Percentiles rank a stretch among this genome's conserved stretches.
These are phyloP conservation scores for Oryza meridionalis DNA, from an alignment of 176 grass and related monocot species.

Conservation along the genomic window DNA sequence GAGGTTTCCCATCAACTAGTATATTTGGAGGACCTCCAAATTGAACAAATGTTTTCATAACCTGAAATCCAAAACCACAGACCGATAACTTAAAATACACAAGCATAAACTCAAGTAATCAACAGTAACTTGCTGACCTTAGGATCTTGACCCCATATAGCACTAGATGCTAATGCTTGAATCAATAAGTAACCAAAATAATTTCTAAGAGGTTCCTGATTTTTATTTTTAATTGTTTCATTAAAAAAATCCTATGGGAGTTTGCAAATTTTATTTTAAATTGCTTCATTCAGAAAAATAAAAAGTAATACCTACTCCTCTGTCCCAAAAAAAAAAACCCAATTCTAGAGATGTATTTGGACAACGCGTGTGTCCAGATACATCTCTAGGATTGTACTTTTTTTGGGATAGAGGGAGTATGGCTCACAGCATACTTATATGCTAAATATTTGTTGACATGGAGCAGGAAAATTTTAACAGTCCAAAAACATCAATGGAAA, in stretches of 20 bases:
- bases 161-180: constrained; percentile 8
- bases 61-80: constrained; percentile 54
- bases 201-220: not conserved
- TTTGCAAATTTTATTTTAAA: constrained; percentile 16
- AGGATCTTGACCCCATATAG: not conserved
- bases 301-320: not conserved
- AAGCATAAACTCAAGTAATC: not conserved
- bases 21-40: constrained; percentile 92
- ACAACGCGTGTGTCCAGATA: too few species aligned
- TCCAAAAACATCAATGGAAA: not conserved
- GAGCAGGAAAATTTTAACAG: not conserved
- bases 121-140: not conserved
- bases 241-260: not conserved
- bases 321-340: too few species aligned
- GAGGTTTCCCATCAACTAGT: constrained; percentile 91
- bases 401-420: not conserved
- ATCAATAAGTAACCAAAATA: not conserved
- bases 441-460: not conserved
- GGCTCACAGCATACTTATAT: not conserved
- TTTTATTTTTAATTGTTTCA: constrained; percentile 7
- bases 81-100: not conserved
- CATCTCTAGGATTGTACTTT: too few species aligned
- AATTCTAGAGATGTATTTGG: too few species aligned
- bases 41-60: constrained; percentile 87
- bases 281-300: not conserved